Base-by-base conservation (phyloP, 495 filamentous ascomycete species). In the Xylaria sp. region DNA sequence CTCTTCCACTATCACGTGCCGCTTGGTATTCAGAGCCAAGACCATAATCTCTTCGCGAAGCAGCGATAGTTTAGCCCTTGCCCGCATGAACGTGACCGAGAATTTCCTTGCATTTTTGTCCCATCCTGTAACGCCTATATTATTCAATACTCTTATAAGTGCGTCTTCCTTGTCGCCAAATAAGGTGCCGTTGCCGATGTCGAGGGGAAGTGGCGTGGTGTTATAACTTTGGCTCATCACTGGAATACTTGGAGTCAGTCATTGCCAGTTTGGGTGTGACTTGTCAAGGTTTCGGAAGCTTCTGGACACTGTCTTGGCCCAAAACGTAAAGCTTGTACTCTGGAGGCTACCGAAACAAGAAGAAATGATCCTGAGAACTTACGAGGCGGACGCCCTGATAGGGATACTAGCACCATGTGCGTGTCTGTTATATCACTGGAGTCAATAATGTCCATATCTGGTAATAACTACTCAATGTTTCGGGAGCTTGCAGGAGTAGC, bases 1-100 rank as follows among this genome's bases (percentile, higher is more conserved):
- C 62, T 82, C 82, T 15, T 80, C 78, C n/a, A 86, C 70, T 0
- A 86, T 76, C 35, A 86, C 81, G 19, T 79, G 74, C 7, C 80
- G 75, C 57, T 78, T n/a, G 79, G 82, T 70, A 2, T 86, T 84
- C 14, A 91, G 74, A 17, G 88, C 86, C 24, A 91, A 84, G 69
- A 90, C 85, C 24, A 92, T 83, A 17, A 90, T 85, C 66, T 89
- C 84, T 67, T 91, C 90, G 19, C 85, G 76, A 11, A 88, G 81
- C 5, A 82, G 70, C 0, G 85, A 77, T 12, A 90, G 77, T 3
- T 84, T 76, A 24, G 86, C 81, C 46, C 88, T 84, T 8, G 88
- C 81, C 5, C 89, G 83, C 17, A 83, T 72, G 57, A 81, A 78
- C 5, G 84, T 85, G 41, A 82, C 82, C 33, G 81, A 74, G 33